Evolutionary conservation across 257 asterid species (phyloP), one percentile per base, ranked within the genome.

Genomic region (Penstemon newberryi): DNA sequence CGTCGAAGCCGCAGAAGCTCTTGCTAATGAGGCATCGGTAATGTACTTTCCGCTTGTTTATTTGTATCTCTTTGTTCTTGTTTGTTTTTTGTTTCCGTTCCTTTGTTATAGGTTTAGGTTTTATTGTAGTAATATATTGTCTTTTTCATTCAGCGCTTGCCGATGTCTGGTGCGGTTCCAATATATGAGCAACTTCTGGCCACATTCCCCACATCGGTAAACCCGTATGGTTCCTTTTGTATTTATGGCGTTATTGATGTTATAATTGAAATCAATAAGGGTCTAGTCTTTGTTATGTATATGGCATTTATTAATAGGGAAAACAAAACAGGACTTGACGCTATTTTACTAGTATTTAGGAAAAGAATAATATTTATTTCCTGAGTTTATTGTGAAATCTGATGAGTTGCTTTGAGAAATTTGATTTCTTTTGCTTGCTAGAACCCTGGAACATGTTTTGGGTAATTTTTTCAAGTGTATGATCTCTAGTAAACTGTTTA

Each of bases 1-100:
- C 69, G 79, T 77, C 39, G 97, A 91, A 77, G 92, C 84, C 67
- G 88, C 99, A 11, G 99, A 94, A 66, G 71, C 71, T 75, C 93
- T 91, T 74, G 97, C 93, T 5, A 86, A 80, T 44, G 91, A 91
- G 78, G 96, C 99, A 66, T 77, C 80, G 95, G 99, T 94, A 84
- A 61, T 52, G 67, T 41, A 25, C 12, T 43, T 6, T 50, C 8
- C 33, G 33, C 33, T 47, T 47, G 42, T 43, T 8, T 52, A 5
- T 66, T 25, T 37, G 36, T 42, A 4, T 67, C 57, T 45, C 33
- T 44, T 63, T n/a, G 36, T 77, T 45, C 43, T 57, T 60, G 3
- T 37, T 0, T 0, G 72, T 19, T 52, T 11, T n/a, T 56, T 50
- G 42, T 45, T 33, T 3, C 3, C 1, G 37, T 11, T 73, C 57